Percentiles rank a stretch among this genome's conserved stretches.
phyloP scores from a whole-genome alignment of 192 early-diverging fungal genomes.

The Kappamyces sp. region DNA sequence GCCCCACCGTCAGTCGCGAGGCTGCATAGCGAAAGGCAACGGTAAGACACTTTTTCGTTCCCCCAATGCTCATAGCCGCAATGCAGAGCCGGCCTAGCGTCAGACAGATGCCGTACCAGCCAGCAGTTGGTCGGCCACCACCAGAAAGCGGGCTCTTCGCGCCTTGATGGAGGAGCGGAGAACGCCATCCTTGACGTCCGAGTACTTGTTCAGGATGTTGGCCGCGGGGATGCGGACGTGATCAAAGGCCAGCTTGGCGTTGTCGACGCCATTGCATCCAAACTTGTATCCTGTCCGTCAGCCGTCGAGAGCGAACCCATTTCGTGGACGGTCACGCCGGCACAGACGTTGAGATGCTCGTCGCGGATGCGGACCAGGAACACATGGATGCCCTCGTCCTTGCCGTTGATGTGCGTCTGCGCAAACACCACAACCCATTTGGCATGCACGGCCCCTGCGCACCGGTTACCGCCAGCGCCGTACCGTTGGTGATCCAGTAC shows the following conservation, averaged over 20 bases:
- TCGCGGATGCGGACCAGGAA: conserved; percentile 69
- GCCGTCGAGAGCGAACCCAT: conserved; percentile 55
- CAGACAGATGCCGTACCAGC: conserved; percentile 44
- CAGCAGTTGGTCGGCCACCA: conserved; percentile 69
- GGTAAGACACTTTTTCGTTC: conserved; percentile 51
- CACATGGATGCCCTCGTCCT: conserved; percentile 68
- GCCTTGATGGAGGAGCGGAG: conserved; percentile 47
- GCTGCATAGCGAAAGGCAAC: conserved; percentile 71
- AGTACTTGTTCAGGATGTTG: conserved; percentile 64
- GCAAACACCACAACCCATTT: conserved; percentile 71
- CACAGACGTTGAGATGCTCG: conserved; percentile 56
- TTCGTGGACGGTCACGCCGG: conserved; percentile 66
- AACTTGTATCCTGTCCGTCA: conserved; percentile 16
- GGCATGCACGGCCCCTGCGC: conserved; percentile 48
- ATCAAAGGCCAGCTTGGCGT: conserved; percentile 59
- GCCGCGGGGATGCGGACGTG: conserved; percentile 54
- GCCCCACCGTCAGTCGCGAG: conserved; percentile 64
- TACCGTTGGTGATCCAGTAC: conserved; percentile 77
- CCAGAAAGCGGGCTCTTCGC: conserved; percentile 67
- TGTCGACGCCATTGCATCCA: conserved; percentile 73
- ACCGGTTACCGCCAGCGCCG: too few relatives aligned
- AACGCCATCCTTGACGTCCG: conserved; percentile 37
- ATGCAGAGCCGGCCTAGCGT: conserved; percentile 46
- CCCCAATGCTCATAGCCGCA: conserved; percentile 59
- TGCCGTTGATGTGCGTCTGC: conserved; percentile 62